Conservation (phyloP, 2,329 filamentous ascomycete species). For the Chrysoporthe austroafricana region DNA sequence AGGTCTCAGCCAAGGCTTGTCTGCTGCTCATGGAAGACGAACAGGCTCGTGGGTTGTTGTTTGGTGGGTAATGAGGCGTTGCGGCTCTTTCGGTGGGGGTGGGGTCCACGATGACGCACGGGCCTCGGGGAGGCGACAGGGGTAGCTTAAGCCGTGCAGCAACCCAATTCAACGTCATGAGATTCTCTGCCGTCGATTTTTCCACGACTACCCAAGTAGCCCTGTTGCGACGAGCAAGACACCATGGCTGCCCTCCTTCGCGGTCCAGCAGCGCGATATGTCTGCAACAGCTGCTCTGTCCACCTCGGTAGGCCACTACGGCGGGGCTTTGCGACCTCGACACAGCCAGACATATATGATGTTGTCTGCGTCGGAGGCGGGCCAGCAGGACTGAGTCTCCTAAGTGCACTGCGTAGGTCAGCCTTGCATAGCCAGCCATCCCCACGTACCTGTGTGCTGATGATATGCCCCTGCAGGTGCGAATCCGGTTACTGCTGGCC, state of each 20-base stretch:
- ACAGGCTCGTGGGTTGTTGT: background rate
- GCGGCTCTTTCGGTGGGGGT: background rate
- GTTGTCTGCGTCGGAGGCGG: constrained; percentile 90
- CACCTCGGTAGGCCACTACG: constrained; percentile 38
- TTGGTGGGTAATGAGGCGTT: background rate
- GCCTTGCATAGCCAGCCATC: background rate
- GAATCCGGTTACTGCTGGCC: constrained; percentile 72
- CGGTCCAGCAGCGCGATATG: constrained; percentile 37
- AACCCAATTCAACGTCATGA: constrained; percentile 15
- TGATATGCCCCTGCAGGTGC: constrained; percentile 58
- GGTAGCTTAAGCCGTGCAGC: constrained; percentile 25
- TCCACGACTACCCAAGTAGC: background rate
- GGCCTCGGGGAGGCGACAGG: constrained; percentile 11
- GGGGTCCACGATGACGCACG: constrained; percentile 8
- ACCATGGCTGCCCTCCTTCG: constrained; percentile 34
- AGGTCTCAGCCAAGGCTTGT: background rate
- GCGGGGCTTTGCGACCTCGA: constrained; percentile 47
- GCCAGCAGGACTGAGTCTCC: constrained; percentile 82
- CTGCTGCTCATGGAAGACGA: background rate
- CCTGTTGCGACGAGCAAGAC: background rate
- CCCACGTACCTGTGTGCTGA: background rate
- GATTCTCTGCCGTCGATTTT: background rate
- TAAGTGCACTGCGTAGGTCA: constrained; percentile 72
- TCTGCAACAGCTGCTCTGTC: constrained; percentile 54
- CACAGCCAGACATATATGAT: constrained; percentile 78